Evolutionary conservation across 1,284 basidiomycete genomes (phyloP), one percentile per base, ranked within the genome.

Genomic region (Xerocomus nothofagi): DNA sequence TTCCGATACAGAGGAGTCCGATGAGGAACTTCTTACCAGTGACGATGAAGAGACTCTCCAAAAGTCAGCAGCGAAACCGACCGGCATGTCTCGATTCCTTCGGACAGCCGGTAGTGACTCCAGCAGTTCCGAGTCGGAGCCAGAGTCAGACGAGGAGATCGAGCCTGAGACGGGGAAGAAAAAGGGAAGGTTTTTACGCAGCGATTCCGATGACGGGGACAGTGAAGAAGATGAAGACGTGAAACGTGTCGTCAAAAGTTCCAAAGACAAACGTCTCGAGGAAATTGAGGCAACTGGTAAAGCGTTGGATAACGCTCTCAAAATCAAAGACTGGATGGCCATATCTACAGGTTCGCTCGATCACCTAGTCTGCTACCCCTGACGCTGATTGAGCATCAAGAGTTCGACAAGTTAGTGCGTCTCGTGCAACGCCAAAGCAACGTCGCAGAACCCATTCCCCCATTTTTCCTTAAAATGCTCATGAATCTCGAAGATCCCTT

Each of bases 301-400:
- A 73, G 79, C 78, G 43, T 96, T 99, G 73, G 92, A 97, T 50
- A 99, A 99, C 69, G 94, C 89, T 23, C 78, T 93, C 60, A 96
- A 94, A 76, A 96, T 95, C 62, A 93, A 92, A 60, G 94, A 99
- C 73, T 99, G 97, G 97, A 87, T 88, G 20, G 86, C 86, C 30
- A 97, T 95, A 62, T 91, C 88, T 38, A 87, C 83, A 59, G 93
- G 93, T 93, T 67, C 47, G 65, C 27, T 23, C 33, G 26, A 9
- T 49, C 27, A 8, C 4, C 10, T 27, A n/a, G 33, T 14, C 18
- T 44, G 21, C 36, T 27, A 12, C 38, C 23, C 27, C 21, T 40
- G 11, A 51, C 51, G 40, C 27, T 53, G 46, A 53, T 50, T 39
- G 54, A 44, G 39, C 45, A 39, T 47, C 42, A 71, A 96, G 97